Evolutionary conservation across 2,329 filamentous ascomycete genomes (phyloP), one percentile per base, ranked within the genome.

Genomic region (Pseudopithomyces maydicus): DNA sequence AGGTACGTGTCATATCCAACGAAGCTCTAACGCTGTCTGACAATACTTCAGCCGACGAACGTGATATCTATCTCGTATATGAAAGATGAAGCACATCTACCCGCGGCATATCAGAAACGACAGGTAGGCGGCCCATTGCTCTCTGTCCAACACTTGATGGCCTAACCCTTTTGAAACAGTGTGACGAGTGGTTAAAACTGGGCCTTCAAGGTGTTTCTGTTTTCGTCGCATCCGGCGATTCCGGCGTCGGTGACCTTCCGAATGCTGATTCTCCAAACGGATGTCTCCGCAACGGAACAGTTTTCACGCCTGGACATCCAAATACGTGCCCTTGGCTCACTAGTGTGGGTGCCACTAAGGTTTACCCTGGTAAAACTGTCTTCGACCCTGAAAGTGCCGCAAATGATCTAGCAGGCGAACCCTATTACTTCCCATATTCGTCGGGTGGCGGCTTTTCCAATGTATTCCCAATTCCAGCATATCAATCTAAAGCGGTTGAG

Each of bases 51-150:
- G 62, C 81, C 83, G 2, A 83, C 84, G 10, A 84, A 85, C 59
- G 84, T 86, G 6, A 79, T 85, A 57, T 81, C 79, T 36, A 82
- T 87, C 61, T 84, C 81, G 3, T 86, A 86, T 66, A 83, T 83
- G 45, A 81, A 81, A 41, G 78, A 81, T 42, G 85, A 88, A 70
- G 72, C 74, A 5, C 81, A 82, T 20, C 75, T 86, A 19, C 84
- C 85, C 0, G 71, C 78, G 5, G 75, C 73, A 59, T 88, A 88
- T 71, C 81, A 85, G 62, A 75, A 81, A 60, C 72, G 77, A 3
- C 77, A 80, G 59, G 48, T 8, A 29, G 29, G 36, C 17, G 7
- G n/a, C 26, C 22, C 22, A 22, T 22, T n/a, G 1, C 22, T 23
- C 22, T 22, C 12, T 41, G 20, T 2, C 15, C 2, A 14, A 8